Percentiles rank a stretch among this genome's conserved stretches.
Evolutionary conservation across 2,329 filamentous ascomycete species (phyloP).

Genomic region (Pestalotiopsis sp.): DNA sequence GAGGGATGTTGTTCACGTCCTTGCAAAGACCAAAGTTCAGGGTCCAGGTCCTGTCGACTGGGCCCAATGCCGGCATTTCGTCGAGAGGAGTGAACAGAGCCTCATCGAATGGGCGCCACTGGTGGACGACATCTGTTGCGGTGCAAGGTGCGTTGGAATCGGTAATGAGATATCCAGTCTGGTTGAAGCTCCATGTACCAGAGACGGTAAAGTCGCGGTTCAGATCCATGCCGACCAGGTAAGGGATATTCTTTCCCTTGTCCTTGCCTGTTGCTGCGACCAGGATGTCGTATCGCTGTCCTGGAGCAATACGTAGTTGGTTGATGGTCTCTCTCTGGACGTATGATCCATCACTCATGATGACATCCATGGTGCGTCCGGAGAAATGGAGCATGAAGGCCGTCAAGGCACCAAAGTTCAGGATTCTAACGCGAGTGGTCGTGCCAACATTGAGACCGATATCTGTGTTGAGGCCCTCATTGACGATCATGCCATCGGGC

Average conservation of each 20-base stretch:
- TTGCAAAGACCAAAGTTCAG: conserved; percentile 61
- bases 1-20: conserved; percentile 63
- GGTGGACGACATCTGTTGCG: conserved; percentile 31
- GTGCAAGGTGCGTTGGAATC: conserved; percentile 30
- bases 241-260: conserved; percentile 42
- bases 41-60: conserved; percentile 57
- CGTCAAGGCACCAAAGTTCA: conserved; percentile 47
- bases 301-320: conserved; percentile 43
- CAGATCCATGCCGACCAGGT: conserved; percentile 44
- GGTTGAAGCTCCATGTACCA: conserved; percentile 38
- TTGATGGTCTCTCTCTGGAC: conserved; percentile 36
- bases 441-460: conserved; percentile 42
- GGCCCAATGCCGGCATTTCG: conserved; percentile 47
- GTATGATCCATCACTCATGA: conserved; percentile 46
- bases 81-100: conserved; percentile 60
- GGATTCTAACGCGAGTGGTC: conserved; percentile 49
- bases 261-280: conserved; percentile 41
- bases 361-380: conserved; percentile 46
- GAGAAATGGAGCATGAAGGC: conserved; percentile 46
- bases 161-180: conserved; percentile 46
- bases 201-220: conserved; percentile 42
- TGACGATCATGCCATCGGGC: conserved; percentile 44
- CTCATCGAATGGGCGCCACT: conserved; percentile 63
- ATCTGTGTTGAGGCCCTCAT: conserved; percentile 41
- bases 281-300: conserved; percentile 51